Base-by-base conservation (phyloP, 2,329 filamentous ascomycete genomes). In the Beauveria sp. region DNA sequence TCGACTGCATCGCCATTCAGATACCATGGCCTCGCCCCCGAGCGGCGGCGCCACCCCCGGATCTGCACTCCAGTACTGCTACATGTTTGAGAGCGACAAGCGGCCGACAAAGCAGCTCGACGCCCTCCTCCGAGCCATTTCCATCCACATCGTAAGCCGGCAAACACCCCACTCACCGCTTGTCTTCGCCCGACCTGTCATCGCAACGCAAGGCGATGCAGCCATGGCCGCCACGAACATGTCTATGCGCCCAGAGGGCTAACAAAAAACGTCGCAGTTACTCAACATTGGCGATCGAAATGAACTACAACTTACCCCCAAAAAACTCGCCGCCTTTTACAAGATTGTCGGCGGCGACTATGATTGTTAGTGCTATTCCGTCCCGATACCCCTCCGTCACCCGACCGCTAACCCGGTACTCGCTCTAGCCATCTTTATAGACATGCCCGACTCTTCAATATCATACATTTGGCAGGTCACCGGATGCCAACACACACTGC, bases 401-500 rank as follows among this genome's bases (percentile, higher is more conserved):
- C 42, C 42, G 48, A 24, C 49, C 14, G n/a, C 54, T 54, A 52
- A 28, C 18, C 28, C 5, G 5, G 18, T 16, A 16, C 61, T 65
- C 67, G 59, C 24, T 55, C 64, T 67, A 85, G 83, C 82, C 26
- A 83, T 98, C 60, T 98, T 98, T 73, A 79, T 93, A 48, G 82
- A 88, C 3, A 90, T 89, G 40, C 87, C 89, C 22, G 77, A 87
- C 64, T 78, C 85, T 43, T 88, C 88, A 49, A 87, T 99, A 65
- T 95, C 93, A 31, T 96, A 91, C 76, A 95, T 97, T 66, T 98
- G 96, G 81, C 89, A 91, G 70, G 90, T 90, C 8, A 85, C 96
- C 57, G 95, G 93, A 67, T 97, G 93, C 72, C 89, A 92, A 68
- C 93, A 98, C 75, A 87, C 86, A 55, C 81, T 61, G 1, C 90